Evolutionary conservation across 2,329 filamentous ascomycete species (phyloP).

Genomic region (Intubia oerlemansii): DNA sequence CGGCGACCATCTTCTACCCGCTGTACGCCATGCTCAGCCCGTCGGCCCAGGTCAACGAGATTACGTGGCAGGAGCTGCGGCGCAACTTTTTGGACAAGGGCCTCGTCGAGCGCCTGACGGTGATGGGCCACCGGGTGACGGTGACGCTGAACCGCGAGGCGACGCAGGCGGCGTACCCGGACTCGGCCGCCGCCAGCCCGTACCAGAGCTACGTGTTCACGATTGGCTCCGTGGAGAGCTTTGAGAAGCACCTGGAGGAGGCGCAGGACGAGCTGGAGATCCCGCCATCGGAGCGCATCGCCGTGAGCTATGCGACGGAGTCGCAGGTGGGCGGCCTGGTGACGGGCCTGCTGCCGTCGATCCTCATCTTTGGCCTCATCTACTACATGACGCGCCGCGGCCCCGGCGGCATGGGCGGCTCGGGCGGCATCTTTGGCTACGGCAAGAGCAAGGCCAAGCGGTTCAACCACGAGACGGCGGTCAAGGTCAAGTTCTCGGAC

Average conservation of each 20-base stretch:
- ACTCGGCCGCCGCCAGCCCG: conserved; percentile 44
- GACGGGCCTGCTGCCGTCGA: conserved; percentile 61
- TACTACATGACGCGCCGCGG: conserved; percentile 60
- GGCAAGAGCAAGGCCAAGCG: conserved; percentile 89
- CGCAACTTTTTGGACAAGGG: conserved; percentile 91
- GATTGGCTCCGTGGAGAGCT: conserved; percentile 84
- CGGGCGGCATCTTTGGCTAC: conserved; percentile 80
- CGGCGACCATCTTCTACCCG: conserved; percentile 23
- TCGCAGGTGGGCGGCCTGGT: conserved; percentile 54
- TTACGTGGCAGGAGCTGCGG: conserved; percentile 94
- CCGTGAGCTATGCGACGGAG: conserved; percentile 69
- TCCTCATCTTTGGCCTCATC: conserved; percentile 67
- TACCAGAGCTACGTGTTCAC: conserved; percentile 81
- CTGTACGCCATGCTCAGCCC: conserved; percentile 21
- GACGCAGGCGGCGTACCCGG: conserved; percentile 50
- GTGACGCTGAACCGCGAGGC: conserved; percentile 65
- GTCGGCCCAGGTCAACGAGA: conserved; percentile 38
- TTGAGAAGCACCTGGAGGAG: conserved; percentile 72
- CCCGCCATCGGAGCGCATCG: conserved; percentile 71
- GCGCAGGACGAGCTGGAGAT: conserved; percentile 78
- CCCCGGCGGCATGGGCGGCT: conserved; percentile 30
- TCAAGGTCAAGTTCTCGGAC: conserved; percentile 94
- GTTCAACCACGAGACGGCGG: conserved; percentile 90
- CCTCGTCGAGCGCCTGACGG: conserved; percentile 77
- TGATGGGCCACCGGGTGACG: conserved; percentile 51